phyloP scores from a whole-genome alignment of 116 monocot species.

The Dioscorea cayenensis region DNA sequence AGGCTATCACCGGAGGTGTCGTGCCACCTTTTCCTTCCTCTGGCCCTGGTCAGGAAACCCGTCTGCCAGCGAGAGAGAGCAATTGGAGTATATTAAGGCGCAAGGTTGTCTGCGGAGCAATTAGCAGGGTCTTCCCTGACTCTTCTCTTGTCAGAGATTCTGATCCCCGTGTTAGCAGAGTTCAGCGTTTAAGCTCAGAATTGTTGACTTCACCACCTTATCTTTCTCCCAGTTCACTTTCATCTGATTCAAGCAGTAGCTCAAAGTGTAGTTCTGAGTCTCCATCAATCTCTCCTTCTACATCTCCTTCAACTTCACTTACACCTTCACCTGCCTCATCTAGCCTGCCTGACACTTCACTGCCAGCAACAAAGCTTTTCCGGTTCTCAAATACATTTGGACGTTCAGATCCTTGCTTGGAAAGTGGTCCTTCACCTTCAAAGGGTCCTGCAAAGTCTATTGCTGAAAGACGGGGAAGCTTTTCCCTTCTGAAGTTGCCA shows the following conservation, averaged over 20 bases:
- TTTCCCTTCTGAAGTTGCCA: conserved; percentile 59
- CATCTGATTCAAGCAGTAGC: conserved; percentile 51
- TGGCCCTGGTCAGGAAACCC: conserved; percentile 62
- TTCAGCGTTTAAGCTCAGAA: conserved; percentile 36
- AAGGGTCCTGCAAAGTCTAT: conserved; percentile 47
- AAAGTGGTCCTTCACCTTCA: conserved; percentile 31
- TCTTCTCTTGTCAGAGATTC: conserved; percentile 34
- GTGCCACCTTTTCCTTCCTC: conserved; percentile 76
- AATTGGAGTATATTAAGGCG: conserved; percentile 81
- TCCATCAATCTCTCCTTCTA: conserved; percentile 56
- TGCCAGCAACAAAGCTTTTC: conserved; percentile 23
- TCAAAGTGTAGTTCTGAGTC: conserved; percentile 65
- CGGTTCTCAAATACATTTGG: conserved; percentile 14
- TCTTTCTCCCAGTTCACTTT: conserved; percentile 54
- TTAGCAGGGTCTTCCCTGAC: conserved; percentile 51
- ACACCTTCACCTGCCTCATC: conserved; percentile 26
- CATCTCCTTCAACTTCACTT: conserved; percentile 36
- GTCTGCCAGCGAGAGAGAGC: conserved; percentile 83
- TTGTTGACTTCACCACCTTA: conserved; percentile 42
- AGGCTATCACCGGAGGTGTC: conserved; percentile 76
- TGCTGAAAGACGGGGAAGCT: conserved; percentile 78
- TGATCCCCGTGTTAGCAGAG: conserved; percentile 22
- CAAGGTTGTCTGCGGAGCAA: conserved; percentile 53
- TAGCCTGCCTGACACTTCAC: conserved; percentile 21
- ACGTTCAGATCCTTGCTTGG: conserved; percentile 8